These are phyloP conservation scores for Marasmius fiardii DNA, from an alignment of 1,284 basidiomycete genomes.

Conservation along the genomic window DNA sequence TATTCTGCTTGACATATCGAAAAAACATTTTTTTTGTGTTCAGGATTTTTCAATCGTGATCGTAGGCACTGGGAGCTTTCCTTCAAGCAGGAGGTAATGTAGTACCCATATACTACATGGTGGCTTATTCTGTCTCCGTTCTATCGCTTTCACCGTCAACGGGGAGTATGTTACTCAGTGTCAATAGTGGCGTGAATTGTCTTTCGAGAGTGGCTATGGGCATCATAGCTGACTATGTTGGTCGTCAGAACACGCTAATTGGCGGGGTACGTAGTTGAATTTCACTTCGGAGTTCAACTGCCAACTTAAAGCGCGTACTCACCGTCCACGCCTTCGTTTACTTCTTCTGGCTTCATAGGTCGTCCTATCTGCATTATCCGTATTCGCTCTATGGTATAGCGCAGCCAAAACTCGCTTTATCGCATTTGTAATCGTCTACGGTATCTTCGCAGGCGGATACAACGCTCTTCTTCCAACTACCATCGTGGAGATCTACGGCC, in stretches of 20 bases:
- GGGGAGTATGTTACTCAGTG: conserved; percentile 36
- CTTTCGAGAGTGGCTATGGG: conserved; percentile 39
- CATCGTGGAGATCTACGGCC: conserved; percentile 39
- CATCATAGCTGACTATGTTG: conserved; percentile 37
- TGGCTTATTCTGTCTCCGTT: conserved; percentile 38
- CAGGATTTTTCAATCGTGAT: no score
- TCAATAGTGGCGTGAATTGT: conserved; percentile 43
- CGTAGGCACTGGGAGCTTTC: conserved; percentile 37
- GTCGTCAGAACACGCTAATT: conserved; percentile 43
- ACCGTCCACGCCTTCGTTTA: not conserved
- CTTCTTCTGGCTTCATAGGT: conserved; percentile 22
- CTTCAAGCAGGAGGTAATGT: conserved; percentile 44
- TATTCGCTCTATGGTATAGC: conserved; percentile 39
- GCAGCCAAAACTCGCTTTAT: conserved; percentile 34
- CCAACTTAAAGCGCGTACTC: not conserved
- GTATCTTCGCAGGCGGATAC: conserved; percentile 38
- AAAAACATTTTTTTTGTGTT: no score
- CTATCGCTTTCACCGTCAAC: conserved; percentile 34
- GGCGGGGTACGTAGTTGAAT: conserved; percentile 27
- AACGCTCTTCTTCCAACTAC: conserved; percentile 41
- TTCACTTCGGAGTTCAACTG: no score
- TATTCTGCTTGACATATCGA: conserved; percentile 10
- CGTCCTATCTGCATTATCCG: conserved; percentile 36
- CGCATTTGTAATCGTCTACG: conserved; percentile 36
- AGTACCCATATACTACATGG: conserved; percentile 41